Base-by-base conservation (phyloP, 2,329 filamentous ascomycete species). In the Trichoderma cornu-damae region DNA sequence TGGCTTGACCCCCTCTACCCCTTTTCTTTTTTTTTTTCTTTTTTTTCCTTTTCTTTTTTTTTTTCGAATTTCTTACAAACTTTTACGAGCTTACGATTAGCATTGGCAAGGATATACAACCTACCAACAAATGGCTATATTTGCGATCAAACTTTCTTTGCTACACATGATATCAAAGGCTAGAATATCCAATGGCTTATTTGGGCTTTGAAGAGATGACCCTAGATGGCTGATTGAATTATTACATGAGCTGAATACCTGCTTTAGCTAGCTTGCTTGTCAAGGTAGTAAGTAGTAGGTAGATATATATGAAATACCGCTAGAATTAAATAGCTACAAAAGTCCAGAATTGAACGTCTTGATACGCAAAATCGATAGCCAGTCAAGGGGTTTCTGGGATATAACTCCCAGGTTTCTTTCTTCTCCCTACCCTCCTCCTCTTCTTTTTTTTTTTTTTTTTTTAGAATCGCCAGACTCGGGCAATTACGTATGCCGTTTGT, bases 31-130 rank as follows among this genome's bases (percentile, higher is more conserved):
- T 2, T 8, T n/a, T 6, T 6, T 42, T 52, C 9, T 16, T 20
- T 40, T 40, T 4, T 16, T 20, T 40, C 1, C 2, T 8, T n/a
- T n/a, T n/a, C n/a, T n/a, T n/a, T n/a, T n/a, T n/a, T n/a, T 42
- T 34, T 42, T 32, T 40, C 30, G 35, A 34, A 26, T 32, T 46
- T 28, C n/a, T 54, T 35, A 35, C 32, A 35, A 35, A 11, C 14
- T 35, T 32, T 24, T 34, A 56, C 16, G 42, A 49, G 49, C 46
- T 57, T 48, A 59, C 46, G 54, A 57, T 3, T 43, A 38, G 46
- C 28, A 28, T 50, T 35, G 54, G 38, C n/a, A 26, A 6, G 50
- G 5, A 44, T 22, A 12, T 28, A 9, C 22, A 9, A 8, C 18
- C 22, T 26, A 18, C 30, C 35, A 9, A 6, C 5, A n/a, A n/a